These are phyloP conservation scores for Hypoxylon sp. DNA, from an alignment of 2,329 filamentous ascomycete genomes.

Conservation along the genomic window DNA sequence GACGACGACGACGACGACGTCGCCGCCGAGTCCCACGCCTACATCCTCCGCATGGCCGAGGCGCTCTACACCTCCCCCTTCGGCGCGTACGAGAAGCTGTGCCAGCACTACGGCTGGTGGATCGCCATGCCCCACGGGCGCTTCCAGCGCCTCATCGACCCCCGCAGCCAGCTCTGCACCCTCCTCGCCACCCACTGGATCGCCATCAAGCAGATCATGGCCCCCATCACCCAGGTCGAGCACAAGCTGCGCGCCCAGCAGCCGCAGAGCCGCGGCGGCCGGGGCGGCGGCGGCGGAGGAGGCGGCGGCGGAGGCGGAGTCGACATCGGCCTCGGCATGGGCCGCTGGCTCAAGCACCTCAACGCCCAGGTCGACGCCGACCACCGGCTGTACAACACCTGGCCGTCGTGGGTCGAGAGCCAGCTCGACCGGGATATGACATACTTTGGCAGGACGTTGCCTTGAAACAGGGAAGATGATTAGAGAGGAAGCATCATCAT, in stretches of 20 bases:
- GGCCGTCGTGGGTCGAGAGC: slow-evolving; percentile 67
- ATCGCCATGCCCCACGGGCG: slow-evolving; percentile 66
- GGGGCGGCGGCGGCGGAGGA: background rate
- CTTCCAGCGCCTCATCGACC: slow-evolving; percentile 64
- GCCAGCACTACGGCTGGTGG: slow-evolving; percentile 67
- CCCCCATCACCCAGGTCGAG: slow-evolving; percentile 60
- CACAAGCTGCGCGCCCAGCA: slow-evolving; percentile 33
- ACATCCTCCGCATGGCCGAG: slow-evolving; percentile 61
- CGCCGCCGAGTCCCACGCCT: slow-evolving; percentile 61
- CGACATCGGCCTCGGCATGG: slow-evolving; percentile 57
- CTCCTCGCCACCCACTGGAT: slow-evolving; percentile 68
- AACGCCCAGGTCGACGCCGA: slow-evolving; percentile 62
- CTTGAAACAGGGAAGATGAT: background rate
- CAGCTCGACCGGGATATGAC: slow-evolving; percentile 60
- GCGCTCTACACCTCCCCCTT: slow-evolving; percentile 65
- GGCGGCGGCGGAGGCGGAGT: slow-evolving; percentile 22
- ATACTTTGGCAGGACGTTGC: slow-evolving; percentile 58
- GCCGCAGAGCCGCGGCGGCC: slow-evolving; percentile 31
- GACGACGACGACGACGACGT: slow-evolving; percentile 56
- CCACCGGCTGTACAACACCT: slow-evolving; percentile 62
- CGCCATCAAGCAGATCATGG: slow-evolving; percentile 66
- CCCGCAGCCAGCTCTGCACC: slow-evolving; percentile 59
- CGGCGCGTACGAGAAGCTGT: slow-evolving; percentile 62
- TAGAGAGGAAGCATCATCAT: background rate
- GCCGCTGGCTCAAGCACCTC: slow-evolving; percentile 64